phyloP scores from a whole-genome alignment of 352 stramenopile species.

The Globisporangium perplexum region DNA sequence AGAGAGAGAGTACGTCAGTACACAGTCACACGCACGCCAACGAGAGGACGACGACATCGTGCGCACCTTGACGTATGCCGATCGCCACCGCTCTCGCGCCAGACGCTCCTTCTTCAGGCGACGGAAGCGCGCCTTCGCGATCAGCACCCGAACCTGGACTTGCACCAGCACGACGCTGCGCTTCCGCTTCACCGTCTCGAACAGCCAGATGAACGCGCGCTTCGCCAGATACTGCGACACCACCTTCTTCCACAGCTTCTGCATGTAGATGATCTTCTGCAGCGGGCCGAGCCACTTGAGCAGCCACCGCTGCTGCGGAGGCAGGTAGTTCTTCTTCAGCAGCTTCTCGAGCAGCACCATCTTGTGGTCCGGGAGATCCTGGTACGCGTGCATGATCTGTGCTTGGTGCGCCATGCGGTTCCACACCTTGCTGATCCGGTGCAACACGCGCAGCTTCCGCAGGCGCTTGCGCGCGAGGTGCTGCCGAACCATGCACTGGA shows the following conservation, averaged over 20 bases:
- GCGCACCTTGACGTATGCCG: conserved; percentile 64
- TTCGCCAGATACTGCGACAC: conserved; percentile 68
- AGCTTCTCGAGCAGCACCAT: conserved; percentile 77
- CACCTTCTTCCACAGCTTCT: conserved; percentile 84
- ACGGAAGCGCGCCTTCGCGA: conserved; percentile 58
- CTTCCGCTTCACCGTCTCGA: conserved; percentile 54
- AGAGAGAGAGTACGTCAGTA: too few relatives aligned
- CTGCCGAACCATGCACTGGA: conserved; percentile 80
- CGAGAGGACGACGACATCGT: too few relatives aligned
- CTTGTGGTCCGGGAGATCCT: conserved; percentile 78
- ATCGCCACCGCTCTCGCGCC: conserved; percentile 61
- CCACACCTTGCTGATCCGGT: conserved; percentile 61
- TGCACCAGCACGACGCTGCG: conserved; percentile 64
- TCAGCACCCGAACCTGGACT: conserved; percentile 51
- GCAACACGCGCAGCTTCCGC: conserved; percentile 43
- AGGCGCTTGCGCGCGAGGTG: conserved; percentile 68
- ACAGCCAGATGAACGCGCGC: conserved; percentile 77
- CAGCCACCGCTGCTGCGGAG: conserved; percentile 60
- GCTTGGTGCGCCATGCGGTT: conserved; percentile 56
- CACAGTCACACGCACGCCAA: too few relatives aligned
- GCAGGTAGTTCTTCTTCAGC: conserved; percentile 58
- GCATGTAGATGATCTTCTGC: conserved; percentile 77
- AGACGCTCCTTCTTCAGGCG: conserved; percentile 60
- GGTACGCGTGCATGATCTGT: conserved; percentile 72
- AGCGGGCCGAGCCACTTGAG: conserved; percentile 83